Conservation (phyloP, 768 basidiomycete species). For the Xerocomellus amylosporus region DNA sequence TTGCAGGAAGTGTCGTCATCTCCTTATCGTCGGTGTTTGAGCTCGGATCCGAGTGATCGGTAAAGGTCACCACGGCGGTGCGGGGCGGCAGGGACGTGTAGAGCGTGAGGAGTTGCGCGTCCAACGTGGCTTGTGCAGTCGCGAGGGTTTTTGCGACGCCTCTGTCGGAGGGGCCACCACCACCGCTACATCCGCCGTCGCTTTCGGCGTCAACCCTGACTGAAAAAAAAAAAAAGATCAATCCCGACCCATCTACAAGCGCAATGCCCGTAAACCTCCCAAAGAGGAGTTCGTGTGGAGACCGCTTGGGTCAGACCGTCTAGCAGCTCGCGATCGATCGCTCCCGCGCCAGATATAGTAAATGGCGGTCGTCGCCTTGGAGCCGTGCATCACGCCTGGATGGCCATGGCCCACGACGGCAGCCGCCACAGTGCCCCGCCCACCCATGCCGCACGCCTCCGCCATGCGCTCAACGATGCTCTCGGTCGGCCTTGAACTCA, state of each 20-base stretch:
- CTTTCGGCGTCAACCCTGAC: conserved; percentile 63
- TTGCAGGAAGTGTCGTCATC: too few species aligned
- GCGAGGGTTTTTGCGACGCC: conserved; percentile 22
- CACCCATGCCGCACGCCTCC: conserved; percentile 45
- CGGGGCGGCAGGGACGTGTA: conserved; percentile 60
- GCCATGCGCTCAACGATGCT: conserved; percentile 85
- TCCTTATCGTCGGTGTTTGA: too few species aligned
- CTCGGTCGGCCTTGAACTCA: conserved; percentile 83
- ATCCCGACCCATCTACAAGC: background rate
- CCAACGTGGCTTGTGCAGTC: too few species aligned
- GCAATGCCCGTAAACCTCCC: too few species aligned
- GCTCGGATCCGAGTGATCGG: conserved; percentile 81
- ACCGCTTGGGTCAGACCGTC: conserved; percentile 60
- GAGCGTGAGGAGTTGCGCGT: conserved; percentile 47
- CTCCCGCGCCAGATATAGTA: too few species aligned
- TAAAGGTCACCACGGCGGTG: conserved; percentile 82
- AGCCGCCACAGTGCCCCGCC: conserved; percentile 43
- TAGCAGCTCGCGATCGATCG: too few species aligned
- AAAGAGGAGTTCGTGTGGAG: conserved; percentile 78
- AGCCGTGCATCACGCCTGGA: conserved; percentile 78
- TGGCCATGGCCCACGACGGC: conserved; percentile 87
- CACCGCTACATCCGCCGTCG: conserved; percentile 34
- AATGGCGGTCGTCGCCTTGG: too few species aligned
- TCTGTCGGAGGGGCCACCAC: conserved; percentile 27
- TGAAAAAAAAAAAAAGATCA: background rate